Base-by-base conservation (phyloP, 148 eudicot species). In the Rhododendron kiyosumense region DNA sequence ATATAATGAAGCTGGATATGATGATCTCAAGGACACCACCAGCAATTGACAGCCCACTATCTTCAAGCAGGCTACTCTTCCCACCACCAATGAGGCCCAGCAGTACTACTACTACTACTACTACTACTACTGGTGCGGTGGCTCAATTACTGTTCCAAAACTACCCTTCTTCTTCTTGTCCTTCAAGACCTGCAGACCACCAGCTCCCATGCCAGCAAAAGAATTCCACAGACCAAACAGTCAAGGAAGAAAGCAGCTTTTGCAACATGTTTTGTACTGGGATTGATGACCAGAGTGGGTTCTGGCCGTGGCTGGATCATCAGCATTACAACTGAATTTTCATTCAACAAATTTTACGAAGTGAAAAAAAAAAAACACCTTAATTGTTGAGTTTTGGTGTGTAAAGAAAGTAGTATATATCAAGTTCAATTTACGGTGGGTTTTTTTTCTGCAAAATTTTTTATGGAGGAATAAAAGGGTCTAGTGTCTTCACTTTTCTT, bases 221-320 rank as follows among this genome's bases (percentile, higher is more conserved):
- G 34, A 88, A 86, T 41, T 41, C 7, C 79, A 76, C 85, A n/a
- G 90, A 90, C 69, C 92, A 85, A 20, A 84, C 67, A 22, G 93
- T 93, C 81, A 94, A 95, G 85, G 99, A 97, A 90, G 98, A 95
- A 81, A 86, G 88, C 71, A 67, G 74, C 74, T 93, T 93, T 61
- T 88, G 91, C 87, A 94, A 92, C 84, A 95, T 97, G 98, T 94
- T 97, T 57, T 87, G 89, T 85, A 38, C 43, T 38, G 91, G 91
- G 54, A 93, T 94, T 36, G 99, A 95, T 79, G 99, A 97, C 87
- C 99, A 97, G 82, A 73, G 90, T 18, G 95, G 90, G 3, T 91
- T 94, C 86, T 94, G 98, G 98, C 98, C 98, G 76, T 97, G 98
- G 99, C 81, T 94, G 90, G 99, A 95, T 77, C 98, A 94, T 48